Percentiles rank a stretch among this genome's conserved stretches.
Conservation (phyloP, 164 flowering plant genomes). For the Annona squamosa region DNA sequence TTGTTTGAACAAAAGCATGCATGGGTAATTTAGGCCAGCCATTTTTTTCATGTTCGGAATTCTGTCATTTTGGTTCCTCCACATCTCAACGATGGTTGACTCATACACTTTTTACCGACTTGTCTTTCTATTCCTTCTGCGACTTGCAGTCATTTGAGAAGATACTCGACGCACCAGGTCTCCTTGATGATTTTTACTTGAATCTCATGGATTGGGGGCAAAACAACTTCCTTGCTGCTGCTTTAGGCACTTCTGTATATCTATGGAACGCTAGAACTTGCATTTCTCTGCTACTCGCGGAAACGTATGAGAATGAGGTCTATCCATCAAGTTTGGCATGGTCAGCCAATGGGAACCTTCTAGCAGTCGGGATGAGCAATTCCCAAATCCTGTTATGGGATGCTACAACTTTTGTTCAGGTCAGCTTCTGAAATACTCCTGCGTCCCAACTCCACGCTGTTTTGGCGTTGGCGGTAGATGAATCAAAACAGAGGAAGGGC, state of each 20-base stretch:
- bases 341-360: conserved; percentile 30
- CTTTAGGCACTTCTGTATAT: conserved; percentile 32
- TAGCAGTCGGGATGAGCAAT: conserved; percentile 32
- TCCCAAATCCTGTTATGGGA: conserved; percentile 46
- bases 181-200: conserved; percentile 33
- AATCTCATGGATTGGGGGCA: conserved; percentile 52
- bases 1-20: neutral
- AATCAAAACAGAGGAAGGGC: no score
- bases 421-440: conserved; percentile 2
- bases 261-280: conserved; percentile 30
- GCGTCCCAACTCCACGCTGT: neutral
- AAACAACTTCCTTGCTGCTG: conserved; percentile 43
- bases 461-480: neutral
- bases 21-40: neutral
- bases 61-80: neutral
- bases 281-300: conserved; percentile 5
- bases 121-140: neutral
- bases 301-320: conserved; percentile 13
- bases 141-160: conserved; percentile 22
- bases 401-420: conserved; percentile 31
- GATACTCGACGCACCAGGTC: conserved; percentile 39
- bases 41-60: neutral
- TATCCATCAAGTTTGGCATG: conserved; percentile 42
- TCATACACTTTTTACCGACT: neutral
- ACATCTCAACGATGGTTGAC: neutral